Evolutionary conservation across 306 rosid genomes (phyloP).

Genomic region (Ammopiptanthus mongolicus): DNA sequence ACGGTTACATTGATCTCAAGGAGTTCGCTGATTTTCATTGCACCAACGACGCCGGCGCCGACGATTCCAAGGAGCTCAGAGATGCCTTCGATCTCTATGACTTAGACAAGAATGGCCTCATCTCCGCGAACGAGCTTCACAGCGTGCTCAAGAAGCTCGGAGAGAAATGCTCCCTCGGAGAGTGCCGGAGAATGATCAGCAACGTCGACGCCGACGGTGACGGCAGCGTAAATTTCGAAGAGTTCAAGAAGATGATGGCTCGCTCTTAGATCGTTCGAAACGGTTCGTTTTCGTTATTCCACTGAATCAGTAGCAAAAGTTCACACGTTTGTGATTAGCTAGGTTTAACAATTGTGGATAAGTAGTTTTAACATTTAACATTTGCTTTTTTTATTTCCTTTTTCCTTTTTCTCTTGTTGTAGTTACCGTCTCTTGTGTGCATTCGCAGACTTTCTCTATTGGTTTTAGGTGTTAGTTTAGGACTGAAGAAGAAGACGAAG

Average conservation of each 20-base stretch:
- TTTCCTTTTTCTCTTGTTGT: neutral
- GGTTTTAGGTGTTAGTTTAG: slow-evolving; percentile 15
- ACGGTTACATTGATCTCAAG: slow-evolving; percentile 68
- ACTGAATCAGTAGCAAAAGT: no score
- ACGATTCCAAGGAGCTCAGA: slow-evolving; percentile 51
- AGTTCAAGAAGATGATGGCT: slow-evolving; percentile 95
- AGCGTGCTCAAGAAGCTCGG: slow-evolving; percentile 64
- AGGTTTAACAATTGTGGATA: neutral
- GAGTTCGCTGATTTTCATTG: slow-evolving; percentile 71
- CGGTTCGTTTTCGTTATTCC: slow-evolving; percentile 7
- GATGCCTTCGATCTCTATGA: slow-evolving; percentile 90
- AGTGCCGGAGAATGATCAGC: slow-evolving; percentile 71
- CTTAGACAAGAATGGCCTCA: slow-evolving; percentile 80
- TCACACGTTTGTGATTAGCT: neutral
- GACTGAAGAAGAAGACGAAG: neutral
- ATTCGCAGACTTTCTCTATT: neutral
- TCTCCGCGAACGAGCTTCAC: slow-evolving; percentile 70
- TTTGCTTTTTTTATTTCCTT: no score
- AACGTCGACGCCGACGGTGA: slow-evolving; percentile 89
- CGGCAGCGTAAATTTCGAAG: slow-evolving; percentile 80
- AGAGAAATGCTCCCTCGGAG: slow-evolving; percentile 66
- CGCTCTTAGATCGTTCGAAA: slow-evolving; percentile 16
- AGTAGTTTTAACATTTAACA: neutral
- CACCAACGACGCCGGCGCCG: neutral
- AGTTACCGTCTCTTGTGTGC: neutral